phyloP scores from a whole-genome alignment of 768 basidiomycete genomes.

The Sutorius australiensis region DNA sequence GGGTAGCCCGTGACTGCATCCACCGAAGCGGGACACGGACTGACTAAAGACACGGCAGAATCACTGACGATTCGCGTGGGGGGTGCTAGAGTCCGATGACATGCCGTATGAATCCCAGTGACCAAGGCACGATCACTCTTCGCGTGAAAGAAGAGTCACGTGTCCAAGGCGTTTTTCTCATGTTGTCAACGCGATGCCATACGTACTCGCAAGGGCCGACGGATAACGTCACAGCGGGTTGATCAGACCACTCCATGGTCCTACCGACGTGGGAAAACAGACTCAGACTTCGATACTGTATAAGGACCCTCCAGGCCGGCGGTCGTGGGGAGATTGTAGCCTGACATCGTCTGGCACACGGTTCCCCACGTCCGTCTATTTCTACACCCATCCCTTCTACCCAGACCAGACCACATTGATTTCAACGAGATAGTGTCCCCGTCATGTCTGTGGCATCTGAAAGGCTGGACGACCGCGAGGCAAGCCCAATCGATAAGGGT shows the following conservation, averaged over 20 bases:
- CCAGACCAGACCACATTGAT: too few species aligned
- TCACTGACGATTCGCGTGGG: too few species aligned
- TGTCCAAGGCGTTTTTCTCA: not conserved
- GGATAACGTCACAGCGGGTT: not conserved
- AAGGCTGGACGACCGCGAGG: not conserved
- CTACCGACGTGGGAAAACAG: not conserved
- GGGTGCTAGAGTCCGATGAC: too few species aligned
- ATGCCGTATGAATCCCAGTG: not conserved
- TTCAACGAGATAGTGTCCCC: not conserved
- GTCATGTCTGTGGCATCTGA: not conserved
- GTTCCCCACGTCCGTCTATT: not conserved
- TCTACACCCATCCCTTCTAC: too few species aligned
- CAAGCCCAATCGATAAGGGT: not conserved
- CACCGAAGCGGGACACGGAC: too few species aligned
- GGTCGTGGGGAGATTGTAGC: not conserved
- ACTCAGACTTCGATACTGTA: too few species aligned
- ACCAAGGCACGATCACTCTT: not conserved
- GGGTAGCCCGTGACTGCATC: too few species aligned
- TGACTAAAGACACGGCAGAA: too few species aligned
- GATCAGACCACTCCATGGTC: too few species aligned
- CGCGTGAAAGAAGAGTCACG: not conserved
- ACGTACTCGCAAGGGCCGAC: too few species aligned
- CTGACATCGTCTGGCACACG: not conserved
- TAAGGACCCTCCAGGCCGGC: not conserved
- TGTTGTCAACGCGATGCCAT: not conserved